These are phyloP conservation scores for Tulasnella sp. DNA, from an alignment of 768 basidiomycete genomes.

Conservation along the genomic window DNA sequence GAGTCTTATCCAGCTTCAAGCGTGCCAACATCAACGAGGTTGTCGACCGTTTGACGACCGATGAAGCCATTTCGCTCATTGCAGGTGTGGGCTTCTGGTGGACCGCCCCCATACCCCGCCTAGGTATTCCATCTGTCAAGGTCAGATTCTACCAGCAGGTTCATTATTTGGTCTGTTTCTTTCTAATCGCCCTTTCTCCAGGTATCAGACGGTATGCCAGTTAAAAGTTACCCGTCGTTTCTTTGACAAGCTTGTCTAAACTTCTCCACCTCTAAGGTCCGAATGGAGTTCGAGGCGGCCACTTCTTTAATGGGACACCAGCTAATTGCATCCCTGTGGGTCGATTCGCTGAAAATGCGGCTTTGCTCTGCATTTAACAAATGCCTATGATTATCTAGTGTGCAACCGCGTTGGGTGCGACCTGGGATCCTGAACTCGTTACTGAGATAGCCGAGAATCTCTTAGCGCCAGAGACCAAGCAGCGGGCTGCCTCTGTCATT, in stretches of 20 bases:
- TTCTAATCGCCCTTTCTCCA: too few species aligned
- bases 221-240: too few species aligned
- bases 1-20: constrained; percentile 3
- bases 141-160: background rate
- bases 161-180: too few species aligned
- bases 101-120: constrained; percentile 37
- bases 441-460: constrained; percentile 52
- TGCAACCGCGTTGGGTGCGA: constrained; percentile 66
- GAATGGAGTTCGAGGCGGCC: constrained; percentile 37
- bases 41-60: constrained; percentile 54
- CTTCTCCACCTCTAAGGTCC: constrained; percentile 36
- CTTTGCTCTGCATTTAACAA: too few species aligned
- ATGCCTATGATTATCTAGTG: too few species aligned
- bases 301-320: constrained; percentile 31
- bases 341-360: constrained; percentile 1
- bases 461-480: constrained; percentile 56
- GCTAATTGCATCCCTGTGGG: constrained; percentile 65
- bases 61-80: constrained; percentile 62
- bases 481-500: constrained; percentile 55
- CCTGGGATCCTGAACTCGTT: constrained; percentile 59
- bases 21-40: constrained; percentile 42
- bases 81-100: constrained; percentile 49
- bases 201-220: constrained; percentile 8
- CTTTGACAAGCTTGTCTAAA: background rate
- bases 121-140: constrained; percentile 54